These are phyloP conservation scores for Saussurea involucrata DNA, from an alignment of 129 eudicot species.

Conservation along the genomic window DNA sequence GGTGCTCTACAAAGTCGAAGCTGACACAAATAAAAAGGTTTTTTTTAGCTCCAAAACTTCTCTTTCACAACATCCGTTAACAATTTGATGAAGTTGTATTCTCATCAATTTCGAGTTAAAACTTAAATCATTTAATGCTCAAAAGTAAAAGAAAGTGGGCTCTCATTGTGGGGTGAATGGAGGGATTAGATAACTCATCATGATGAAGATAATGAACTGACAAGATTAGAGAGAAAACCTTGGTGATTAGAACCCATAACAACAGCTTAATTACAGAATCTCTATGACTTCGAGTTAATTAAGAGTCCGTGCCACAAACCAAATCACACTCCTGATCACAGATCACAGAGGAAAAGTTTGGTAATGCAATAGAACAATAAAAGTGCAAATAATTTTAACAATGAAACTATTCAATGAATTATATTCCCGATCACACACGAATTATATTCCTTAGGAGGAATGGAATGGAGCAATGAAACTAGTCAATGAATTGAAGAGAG, in stretches of 20 bases:
- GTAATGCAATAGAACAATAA: neutral
- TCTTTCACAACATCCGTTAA: too few relatives aligned
- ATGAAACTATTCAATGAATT: neutral
- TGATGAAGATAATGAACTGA: neutral
- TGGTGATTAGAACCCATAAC: slow-evolving; percentile 23
- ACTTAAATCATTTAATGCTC: neutral
- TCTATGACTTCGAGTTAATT: neutral
- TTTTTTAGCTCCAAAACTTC: too few relatives aligned
- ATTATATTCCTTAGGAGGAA: neutral
- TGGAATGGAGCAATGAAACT: neutral
- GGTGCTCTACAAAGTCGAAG: neutral
- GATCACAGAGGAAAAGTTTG: slow-evolving; percentile 1
- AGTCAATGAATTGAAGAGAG: neutral
- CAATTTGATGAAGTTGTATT: too few relatives aligned
- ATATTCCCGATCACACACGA: neutral
- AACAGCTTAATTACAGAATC: neutral
- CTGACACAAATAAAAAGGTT: neutral
- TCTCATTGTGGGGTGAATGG: too few relatives aligned
- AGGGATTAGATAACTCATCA: neutral
- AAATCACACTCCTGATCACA: slow-evolving; percentile 9
- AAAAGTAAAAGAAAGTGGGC: neutral
- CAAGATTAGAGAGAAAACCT: slow-evolving; percentile 6
- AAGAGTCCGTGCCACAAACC: neutral
- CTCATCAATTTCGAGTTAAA: too few relatives aligned
- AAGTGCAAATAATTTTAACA: neutral